Conservation (phyloP, 2,329 filamentous ascomycete genomes). For the Cercospora zeae-maydis region DNA sequence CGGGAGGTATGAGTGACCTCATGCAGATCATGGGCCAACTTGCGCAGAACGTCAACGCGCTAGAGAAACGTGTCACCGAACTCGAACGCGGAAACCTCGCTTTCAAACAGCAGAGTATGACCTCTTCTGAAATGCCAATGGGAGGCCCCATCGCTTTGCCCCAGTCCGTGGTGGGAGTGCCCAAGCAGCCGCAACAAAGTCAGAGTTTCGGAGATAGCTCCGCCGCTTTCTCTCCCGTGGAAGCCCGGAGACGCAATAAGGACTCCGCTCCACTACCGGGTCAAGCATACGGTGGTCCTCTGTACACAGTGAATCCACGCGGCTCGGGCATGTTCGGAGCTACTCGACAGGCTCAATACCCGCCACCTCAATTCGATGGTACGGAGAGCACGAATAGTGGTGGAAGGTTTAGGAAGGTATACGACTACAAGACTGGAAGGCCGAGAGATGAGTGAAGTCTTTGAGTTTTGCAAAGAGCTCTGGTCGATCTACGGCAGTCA, state of each 20-base stretch:
- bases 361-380: background rate
- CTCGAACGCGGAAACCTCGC: conserved; percentile 2
- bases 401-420: background rate
- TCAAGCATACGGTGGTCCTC: conserved; percentile 6
- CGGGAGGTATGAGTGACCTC: background rate
- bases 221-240: background rate
- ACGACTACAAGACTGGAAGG: no score
- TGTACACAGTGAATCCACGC: background rate
- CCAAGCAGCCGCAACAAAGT: background rate
- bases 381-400: background rate
- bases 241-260: conserved; percentile 2
- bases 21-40: background rate
- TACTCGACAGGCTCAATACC: background rate
- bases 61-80: background rate
- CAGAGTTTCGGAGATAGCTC: background rate
- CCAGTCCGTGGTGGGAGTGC: background rate
- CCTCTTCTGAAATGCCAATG: background rate
- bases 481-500: background rate
- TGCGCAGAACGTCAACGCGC: background rate
- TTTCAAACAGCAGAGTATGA: background rate
- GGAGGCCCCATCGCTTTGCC: background rate
- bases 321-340: background rate
- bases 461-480: no score
- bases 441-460: no score
- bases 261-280: conserved; percentile 2